Base-by-base conservation (phyloP, 805 yeast genomes). In the Tetrapisispora arboricola region DNA sequence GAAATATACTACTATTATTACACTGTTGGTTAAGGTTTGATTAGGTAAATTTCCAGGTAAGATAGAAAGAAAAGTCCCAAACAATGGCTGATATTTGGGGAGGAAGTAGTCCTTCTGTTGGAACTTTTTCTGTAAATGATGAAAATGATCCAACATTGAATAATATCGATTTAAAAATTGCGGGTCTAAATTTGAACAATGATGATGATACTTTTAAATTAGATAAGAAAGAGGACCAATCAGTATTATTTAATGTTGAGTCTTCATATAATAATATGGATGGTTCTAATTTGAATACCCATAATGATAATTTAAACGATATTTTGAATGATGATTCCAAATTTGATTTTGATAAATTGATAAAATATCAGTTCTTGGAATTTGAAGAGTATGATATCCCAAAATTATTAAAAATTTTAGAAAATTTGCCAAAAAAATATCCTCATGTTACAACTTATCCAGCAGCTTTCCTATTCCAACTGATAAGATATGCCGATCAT, bases 351-450 rank as follows among this genome's bases (percentile, higher is more conserved):
- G 72, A 68, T 31, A 70, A 64, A 44, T 57, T 80, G 12, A 39
- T 72, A 4, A 73, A 75, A 13, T 76, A 75, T 32, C 84, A 81
- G 56, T 81, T 61, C 51, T 66, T 82, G 36, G 73, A 72, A 47
- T 79, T 78, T 50, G 66, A 73, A 15, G 87, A 81, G 52, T 68
- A 75, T 48, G 69, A 66, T 19, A 78, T 84, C 25, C 94, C 95
- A 0, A 87, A 83, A 53, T 77, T 88, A 33, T 66, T 87, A 20
- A 68, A 72, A 42, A 62, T 73, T 38, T 75, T 88, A 15, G 60
- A 84, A 18, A 65, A 67, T n/a, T 71, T 73, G 53, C 80, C 81
- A 10, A 77, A 76, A 18, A 61, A 66, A 37, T 72, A 73, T 47
- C 70, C 72, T 7, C 68, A 66, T 32, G 60, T 61, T 28, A 64